A percentile compares a stretch with the other conserved stretches of the same genome.
phyloP scores from a whole-genome alignment of 225 moss, liverwort and hornwort species.

The Bryum argenteum region DNA sequence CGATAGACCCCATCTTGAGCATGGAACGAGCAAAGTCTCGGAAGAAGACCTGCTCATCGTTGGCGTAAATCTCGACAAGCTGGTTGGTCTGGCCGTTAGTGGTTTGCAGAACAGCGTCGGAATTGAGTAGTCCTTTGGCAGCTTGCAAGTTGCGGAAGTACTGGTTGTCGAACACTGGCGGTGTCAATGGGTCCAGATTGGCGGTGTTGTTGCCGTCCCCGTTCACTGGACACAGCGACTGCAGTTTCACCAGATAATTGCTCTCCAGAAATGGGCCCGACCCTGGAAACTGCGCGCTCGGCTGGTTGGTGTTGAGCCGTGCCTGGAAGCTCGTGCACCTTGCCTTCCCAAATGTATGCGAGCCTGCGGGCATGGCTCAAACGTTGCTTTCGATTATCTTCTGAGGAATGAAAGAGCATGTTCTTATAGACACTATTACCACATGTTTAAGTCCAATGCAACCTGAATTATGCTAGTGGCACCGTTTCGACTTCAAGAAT shows the following conservation, averaged over 20 bases:
- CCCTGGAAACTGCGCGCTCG: conserved; percentile 32
- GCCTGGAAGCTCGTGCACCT: conserved; percentile 69
- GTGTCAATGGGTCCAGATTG: conserved; percentile 53
- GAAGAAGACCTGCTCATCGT: conserved; percentile 52
- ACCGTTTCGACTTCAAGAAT: too few species aligned
- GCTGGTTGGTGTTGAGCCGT: conserved; percentile 52
- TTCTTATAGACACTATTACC: neutral
- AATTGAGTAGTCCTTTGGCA: conserved; percentile 60
- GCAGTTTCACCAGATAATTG: conserved; percentile 52
- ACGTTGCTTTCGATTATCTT: neutral
- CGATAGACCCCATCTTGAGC: conserved; percentile 71
- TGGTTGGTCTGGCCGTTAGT: conserved; percentile 49
- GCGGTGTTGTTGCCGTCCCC: conserved; percentile 53
- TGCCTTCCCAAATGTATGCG: conserved; percentile 87
- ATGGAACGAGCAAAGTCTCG: conserved; percentile 67
- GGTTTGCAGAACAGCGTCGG: conserved; percentile 62
- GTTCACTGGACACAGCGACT: conserved; percentile 54
- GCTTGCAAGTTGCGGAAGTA: conserved; percentile 69
- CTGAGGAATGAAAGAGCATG: too few species aligned
- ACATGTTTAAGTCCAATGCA: neutral
- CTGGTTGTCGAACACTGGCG: conserved; percentile 70
- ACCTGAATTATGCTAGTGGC: too few species aligned
- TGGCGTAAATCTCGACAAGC: conserved; percentile 62
- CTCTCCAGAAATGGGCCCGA: conserved; percentile 53
- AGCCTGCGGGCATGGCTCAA: conserved; percentile 49